Percentiles rank a stretch among this genome's conserved stretches.
These are phyloP conservation scores for Dalbergia cochinchinensis DNA, from an alignment of 306 rosid species.

Conservation along the genomic window DNA sequence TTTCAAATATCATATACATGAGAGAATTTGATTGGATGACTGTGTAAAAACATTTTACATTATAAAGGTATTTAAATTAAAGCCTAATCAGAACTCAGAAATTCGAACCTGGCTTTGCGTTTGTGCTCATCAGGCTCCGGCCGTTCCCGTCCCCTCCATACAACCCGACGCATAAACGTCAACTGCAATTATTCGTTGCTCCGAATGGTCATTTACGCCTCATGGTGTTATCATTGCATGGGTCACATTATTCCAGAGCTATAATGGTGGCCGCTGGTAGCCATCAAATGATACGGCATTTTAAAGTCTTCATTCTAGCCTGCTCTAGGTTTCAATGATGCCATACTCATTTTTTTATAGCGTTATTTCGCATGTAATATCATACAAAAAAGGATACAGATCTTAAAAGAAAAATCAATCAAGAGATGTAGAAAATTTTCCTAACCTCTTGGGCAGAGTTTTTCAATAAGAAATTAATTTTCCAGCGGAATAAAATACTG, in stretches of 20 bases:
- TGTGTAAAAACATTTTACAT: no score
- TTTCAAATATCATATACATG: no score
- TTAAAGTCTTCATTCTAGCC: slow-evolving; percentile 1
- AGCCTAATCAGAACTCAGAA: background rate
- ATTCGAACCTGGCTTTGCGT: background rate
- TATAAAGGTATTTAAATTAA: no score
- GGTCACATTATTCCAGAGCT: slow-evolving; percentile 6
- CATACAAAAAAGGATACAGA: background rate
- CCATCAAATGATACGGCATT: background rate
- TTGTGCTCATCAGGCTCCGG: background rate
- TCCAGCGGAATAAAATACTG: no score
- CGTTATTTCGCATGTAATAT: background rate
- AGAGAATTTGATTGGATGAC: no score
- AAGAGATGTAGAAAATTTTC: background rate
- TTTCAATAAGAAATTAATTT: background rate
- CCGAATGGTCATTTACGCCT: slow-evolving; percentile 23
- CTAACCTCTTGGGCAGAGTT: background rate
- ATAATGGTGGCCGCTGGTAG: background rate
- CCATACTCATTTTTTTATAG: background rate
- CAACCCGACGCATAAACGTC: slow-evolving; percentile 1
- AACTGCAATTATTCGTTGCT: slow-evolving; percentile 29
- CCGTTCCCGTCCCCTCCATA: background rate
- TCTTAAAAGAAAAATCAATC: background rate
- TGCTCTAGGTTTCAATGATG: background rate
- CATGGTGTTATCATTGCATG: slow-evolving; percentile 24